Conservation (phyloP, 2,329 filamentous ascomycete species). For the Coniochaeta prunicola region DNA sequence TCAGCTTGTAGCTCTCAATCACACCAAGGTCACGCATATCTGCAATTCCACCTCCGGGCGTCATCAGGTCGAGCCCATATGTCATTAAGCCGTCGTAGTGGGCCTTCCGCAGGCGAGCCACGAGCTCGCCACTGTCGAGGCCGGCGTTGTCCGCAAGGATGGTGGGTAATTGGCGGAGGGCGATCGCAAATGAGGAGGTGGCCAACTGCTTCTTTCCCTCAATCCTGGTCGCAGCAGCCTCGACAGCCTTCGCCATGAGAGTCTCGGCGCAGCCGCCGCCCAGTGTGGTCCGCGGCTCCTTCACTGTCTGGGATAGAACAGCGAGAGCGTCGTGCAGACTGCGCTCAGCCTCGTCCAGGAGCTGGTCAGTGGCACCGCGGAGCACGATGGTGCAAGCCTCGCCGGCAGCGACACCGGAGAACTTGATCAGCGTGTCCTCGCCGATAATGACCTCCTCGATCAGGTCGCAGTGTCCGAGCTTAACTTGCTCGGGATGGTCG, state of each 20-base stretch:
- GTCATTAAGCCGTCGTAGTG: slow-evolving; percentile 93
- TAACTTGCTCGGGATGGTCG: slow-evolving; percentile 94
- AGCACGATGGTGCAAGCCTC: slow-evolving; percentile 95
- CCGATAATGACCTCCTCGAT: slow-evolving; percentile 99
- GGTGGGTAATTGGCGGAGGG: slow-evolving; percentile 87
- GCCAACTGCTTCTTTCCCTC: slow-evolving; percentile 96
- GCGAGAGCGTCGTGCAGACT: slow-evolving; percentile 94
- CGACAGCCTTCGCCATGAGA: slow-evolving; percentile 97
- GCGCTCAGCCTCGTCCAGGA: slow-evolving; percentile 93
- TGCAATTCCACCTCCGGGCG: slow-evolving; percentile 82
- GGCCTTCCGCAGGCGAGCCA: slow-evolving; percentile 83
- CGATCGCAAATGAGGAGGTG: slow-evolving; percentile 81
- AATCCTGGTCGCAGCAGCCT: slow-evolving; percentile 85
- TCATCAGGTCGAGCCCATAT: slow-evolving; percentile 82
- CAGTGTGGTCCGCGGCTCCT: slow-evolving; percentile 87
- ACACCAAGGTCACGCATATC: slow-evolving; percentile 96
- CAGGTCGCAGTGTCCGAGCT: slow-evolving; percentile 87
- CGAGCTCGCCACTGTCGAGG: slow-evolving; percentile 88
- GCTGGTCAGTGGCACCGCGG: slow-evolving; percentile 90
- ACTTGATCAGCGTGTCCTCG: slow-evolving; percentile 94
- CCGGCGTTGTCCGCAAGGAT: slow-evolving; percentile 97
- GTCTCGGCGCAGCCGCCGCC: slow-evolving; percentile 97
- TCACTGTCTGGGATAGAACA: slow-evolving; percentile 92
- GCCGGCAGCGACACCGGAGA: slow-evolving; percentile 90
- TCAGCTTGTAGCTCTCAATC: slow-evolving; percentile 97